Evolutionary conservation across 2,329 filamentous ascomycete species (phyloP).

Genomic region (Grosmannia serpens): DNA sequence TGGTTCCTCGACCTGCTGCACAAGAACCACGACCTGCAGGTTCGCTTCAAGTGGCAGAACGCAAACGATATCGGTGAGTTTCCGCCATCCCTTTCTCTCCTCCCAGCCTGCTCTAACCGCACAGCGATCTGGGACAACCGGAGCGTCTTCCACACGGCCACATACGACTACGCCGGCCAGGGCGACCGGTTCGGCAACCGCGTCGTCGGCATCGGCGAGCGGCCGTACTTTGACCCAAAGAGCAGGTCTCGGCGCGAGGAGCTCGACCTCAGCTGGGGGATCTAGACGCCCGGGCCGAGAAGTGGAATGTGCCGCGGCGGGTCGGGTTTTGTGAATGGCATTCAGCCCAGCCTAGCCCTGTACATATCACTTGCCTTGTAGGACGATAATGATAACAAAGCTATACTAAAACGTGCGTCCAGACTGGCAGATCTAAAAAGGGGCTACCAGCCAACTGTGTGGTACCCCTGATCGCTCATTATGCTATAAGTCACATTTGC

Average conservation of each 20-base stretch:
- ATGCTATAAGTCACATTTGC: no score
- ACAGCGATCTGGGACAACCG: constrained; percentile 19
- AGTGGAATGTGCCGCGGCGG: no score
- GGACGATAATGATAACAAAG: no score
- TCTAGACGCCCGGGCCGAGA: no score
- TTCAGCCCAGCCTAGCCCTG: no score
- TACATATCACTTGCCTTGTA: no score
- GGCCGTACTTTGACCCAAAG: constrained; percentile 18
- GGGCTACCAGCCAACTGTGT: no score
- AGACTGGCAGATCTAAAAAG: no score
- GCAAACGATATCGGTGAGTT: constrained; percentile 16
- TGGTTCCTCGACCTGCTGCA: constrained; percentile 17
- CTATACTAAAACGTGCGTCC: no score
- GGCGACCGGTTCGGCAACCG: constrained; percentile 18
- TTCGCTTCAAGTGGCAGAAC: constrained; percentile 18
- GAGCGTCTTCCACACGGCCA: constrained; percentile 20
- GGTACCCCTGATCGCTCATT: no score
- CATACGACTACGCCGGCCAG: constrained; percentile 17
- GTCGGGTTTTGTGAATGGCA: no score
- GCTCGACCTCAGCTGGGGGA: constrained; percentile 6
- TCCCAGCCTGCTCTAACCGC: not conserved
- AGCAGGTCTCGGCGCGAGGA: constrained; percentile 18
- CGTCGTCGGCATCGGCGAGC: constrained; percentile 20
- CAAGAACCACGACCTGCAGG: constrained; percentile 20
- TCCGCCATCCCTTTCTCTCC: not conserved